phyloP scores from a whole-genome alignment of 305 asterid genomes.

The Caryopteris hybrid region DNA sequence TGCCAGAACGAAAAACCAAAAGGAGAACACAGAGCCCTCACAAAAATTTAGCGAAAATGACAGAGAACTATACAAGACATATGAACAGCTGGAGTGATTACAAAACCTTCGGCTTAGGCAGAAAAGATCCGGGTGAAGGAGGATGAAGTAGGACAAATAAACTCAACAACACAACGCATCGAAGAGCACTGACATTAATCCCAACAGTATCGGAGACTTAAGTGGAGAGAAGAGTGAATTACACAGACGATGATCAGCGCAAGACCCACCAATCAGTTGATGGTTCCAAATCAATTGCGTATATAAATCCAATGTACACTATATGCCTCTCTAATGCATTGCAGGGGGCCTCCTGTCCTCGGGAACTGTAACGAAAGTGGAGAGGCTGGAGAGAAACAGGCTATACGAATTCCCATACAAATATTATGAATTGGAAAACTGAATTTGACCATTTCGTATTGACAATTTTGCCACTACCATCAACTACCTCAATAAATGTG shows the following conservation, averaged over 20 bases:
- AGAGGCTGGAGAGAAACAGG: not conserved
- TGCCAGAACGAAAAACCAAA: no score
- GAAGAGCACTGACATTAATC: not conserved
- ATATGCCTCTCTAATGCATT: not conserved
- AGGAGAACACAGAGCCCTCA: no score
- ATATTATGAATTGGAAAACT: no score
- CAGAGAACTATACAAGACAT: no score
- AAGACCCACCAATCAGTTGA: not conserved
- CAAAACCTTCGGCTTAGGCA: not conserved
- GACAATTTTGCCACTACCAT: not conserved
- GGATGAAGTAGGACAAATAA: not conserved
- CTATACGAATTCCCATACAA: not conserved
- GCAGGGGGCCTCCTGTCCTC: slow-evolving; percentile 19
- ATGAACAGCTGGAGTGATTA: no score
- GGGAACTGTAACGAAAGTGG: slow-evolving; percentile 20
- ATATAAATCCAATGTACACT: not conserved
- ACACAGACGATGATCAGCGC: slow-evolving; percentile 15
- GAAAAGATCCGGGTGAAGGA: slow-evolving; percentile 1
- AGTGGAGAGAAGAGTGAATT: slow-evolving; percentile 8
- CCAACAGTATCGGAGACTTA: not conserved
- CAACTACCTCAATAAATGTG: no score
- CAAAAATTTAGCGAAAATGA: no score
- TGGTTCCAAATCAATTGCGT: not conserved
- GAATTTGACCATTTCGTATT: not conserved
- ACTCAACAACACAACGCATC: not conserved